A percentile compares a stretch with the other conserved stretches of the same genome.
phyloP scores from a whole-genome alignment of 169 alveolate genomes.

The Miamiensis avidus region DNA sequence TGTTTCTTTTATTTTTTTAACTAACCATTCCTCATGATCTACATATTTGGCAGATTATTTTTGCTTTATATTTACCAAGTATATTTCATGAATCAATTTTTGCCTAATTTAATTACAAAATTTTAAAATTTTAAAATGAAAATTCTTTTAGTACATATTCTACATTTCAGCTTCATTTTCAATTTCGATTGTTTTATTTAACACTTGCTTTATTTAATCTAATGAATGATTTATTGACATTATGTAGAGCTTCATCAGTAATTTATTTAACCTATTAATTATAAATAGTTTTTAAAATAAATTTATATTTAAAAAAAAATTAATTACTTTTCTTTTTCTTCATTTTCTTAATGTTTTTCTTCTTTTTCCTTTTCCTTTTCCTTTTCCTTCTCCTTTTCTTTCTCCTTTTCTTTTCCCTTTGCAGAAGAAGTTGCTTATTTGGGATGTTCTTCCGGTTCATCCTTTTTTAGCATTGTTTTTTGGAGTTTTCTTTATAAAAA shows the following conservation, averaged over 20 bases:
- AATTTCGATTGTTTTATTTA: background rate
- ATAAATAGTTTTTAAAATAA: no score
- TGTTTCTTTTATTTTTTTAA: no score
- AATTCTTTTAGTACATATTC: no score
- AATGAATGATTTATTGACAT: background rate
- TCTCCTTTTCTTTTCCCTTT: background rate
- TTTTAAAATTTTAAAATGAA: no score
- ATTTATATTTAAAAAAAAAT: no score
- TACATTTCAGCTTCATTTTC: background rate
- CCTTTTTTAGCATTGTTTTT: background rate
- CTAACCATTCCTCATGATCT: no score
- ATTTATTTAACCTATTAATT: background rate
- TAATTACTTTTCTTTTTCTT: background rate
- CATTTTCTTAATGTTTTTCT: background rate
- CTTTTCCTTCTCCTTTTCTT: no score
- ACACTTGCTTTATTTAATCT: background rate
- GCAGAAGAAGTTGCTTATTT: no score
- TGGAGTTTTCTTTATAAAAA: background rate
- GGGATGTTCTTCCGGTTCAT: background rate
- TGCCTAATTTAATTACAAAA: background rate
- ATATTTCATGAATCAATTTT: background rate
- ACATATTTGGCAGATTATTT: background rate
- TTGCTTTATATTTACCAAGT: no score
- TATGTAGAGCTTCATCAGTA: no score
- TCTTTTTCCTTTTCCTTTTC: background rate